These are phyloP conservation scores for Paxillus rubicundulus DNA, from an alignment of 768 basidiomycete species.

Conservation along the genomic window DNA sequence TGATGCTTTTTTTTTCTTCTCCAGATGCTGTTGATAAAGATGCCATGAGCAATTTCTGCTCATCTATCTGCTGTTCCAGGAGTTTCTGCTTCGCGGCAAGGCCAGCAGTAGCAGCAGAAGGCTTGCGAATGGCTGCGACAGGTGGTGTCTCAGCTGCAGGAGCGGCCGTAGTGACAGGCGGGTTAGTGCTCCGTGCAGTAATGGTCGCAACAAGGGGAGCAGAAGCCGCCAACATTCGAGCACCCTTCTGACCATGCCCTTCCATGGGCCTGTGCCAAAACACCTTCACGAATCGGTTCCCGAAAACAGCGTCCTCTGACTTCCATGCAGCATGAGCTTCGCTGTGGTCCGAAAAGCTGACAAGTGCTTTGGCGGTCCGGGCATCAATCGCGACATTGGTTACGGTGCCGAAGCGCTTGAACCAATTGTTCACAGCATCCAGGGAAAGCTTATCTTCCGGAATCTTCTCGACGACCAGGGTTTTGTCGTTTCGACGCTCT, in stretches of 20 bases:
- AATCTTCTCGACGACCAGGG: slow-evolving; percentile 92
- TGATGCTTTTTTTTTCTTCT: slow-evolving; percentile 77
- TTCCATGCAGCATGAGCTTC: slow-evolving; percentile 91
- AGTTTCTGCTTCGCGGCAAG: slow-evolving; percentile 74
- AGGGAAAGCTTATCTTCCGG: slow-evolving; percentile 79
- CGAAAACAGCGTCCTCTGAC: slow-evolving; percentile 91
- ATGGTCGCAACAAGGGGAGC: slow-evolving; percentile 74
- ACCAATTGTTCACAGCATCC: slow-evolving; percentile 80
- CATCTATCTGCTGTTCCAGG: slow-evolving; percentile 78
- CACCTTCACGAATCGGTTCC: slow-evolving; percentile 91
- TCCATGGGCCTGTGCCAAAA: slow-evolving; percentile 95
- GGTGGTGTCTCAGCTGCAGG: slow-evolving; percentile 31
- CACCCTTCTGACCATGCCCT: slow-evolving; percentile 80
- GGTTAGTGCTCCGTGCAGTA: slow-evolving; percentile 25
- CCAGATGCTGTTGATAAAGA: slow-evolving; percentile 58
- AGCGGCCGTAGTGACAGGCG: slow-evolving; percentile 45
- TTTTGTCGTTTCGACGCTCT: slow-evolving; percentile 69
- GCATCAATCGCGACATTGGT: slow-evolving; percentile 88
- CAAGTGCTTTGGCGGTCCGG: slow-evolving; percentile 72
- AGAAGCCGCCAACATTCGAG: slow-evolving; percentile 77
- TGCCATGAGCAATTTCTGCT: slow-evolving; percentile 85
- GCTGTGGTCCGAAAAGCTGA: slow-evolving; percentile 80
- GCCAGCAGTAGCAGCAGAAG: slow-evolving; percentile 40
- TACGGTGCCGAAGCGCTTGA: slow-evolving; percentile 88
- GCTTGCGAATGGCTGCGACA: slow-evolving; percentile 36